These are phyloP conservation scores for Penicillium roqueforti DNA, from an alignment of 495 filamentous ascomycete species.

Conservation along the genomic window DNA sequence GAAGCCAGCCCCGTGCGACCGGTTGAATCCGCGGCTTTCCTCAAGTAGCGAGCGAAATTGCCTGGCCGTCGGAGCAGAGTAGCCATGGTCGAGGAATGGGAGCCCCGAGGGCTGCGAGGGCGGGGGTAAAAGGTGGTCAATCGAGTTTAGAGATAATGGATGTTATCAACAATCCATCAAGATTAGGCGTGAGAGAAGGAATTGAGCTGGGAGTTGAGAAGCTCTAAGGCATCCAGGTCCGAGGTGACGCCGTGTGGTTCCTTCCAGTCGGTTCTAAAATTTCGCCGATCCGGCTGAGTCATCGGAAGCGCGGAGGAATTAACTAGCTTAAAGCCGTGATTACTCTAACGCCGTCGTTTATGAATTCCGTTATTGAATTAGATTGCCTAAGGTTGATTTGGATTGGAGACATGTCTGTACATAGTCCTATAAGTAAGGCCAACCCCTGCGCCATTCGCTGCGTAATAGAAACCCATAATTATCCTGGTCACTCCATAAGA, in stretches of 20 bases:
- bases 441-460: conserved; percentile 10
- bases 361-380: neutral
- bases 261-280: conserved; percentile 25
- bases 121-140: conserved; percentile 24
- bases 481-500: neutral
- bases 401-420: conserved; percentile 4
- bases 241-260: conserved; percentile 20
- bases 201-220: conserved; percentile 20
- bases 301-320: conserved; percentile 14
- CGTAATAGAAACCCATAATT: conserved; percentile 1
- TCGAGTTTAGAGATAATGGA: conserved; percentile 21
- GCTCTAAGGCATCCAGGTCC: conserved; percentile 19
- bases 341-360: neutral
- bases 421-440: neutral
- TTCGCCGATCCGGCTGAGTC: conserved; percentile 21
- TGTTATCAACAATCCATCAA: conserved; percentile 31
- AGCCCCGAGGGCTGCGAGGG: conserved; percentile 34
- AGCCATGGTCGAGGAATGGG: conserved; percentile 54
- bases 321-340: conserved; percentile 3
- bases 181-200: conserved; percentile 2
- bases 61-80: conserved; percentile 61
- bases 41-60: conserved; percentile 59
- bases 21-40: conserved; percentile 45
- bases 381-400: neutral
- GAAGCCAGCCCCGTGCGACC: conserved; percentile 39